These are phyloP conservation scores for Trichoderma polysporum DNA, from an alignment of 2,329 filamentous ascomycete genomes.

Conservation along the genomic window DNA sequence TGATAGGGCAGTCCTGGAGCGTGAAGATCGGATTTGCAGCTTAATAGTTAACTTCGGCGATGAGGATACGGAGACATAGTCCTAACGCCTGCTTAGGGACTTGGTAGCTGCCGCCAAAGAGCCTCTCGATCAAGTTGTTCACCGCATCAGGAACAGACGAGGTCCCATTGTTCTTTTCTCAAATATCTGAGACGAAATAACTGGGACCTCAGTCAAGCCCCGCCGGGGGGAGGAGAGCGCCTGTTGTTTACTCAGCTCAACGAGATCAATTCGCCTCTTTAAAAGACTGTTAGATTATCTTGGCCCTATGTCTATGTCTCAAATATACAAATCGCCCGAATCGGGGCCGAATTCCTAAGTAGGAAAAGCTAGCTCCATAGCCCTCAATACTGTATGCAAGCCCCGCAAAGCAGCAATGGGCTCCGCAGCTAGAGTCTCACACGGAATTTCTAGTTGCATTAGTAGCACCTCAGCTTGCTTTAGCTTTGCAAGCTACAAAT, in stretches of 20 bases:
- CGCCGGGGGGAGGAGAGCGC: conserved; percentile 30
- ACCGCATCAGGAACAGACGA: background rate
- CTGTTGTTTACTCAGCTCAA: background rate
- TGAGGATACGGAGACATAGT: background rate
- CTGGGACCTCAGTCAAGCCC: conserved; percentile 33
- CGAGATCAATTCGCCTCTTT: background rate
- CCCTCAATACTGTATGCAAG: no score
- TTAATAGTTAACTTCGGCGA: background rate
- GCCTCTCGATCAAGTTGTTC: background rate
- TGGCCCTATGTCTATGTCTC: background rate
- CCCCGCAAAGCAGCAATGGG: background rate
- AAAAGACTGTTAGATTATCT: no score
- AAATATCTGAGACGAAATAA: conserved; percentile 20
- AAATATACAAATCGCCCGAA: background rate
- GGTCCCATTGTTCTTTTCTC: background rate
- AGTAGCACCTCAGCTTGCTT: background rate
- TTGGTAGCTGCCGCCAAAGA: background rate
- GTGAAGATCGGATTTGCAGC: background rate
- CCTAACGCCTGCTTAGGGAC: background rate
- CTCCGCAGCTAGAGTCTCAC: background rate
- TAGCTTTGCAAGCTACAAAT: background rate
- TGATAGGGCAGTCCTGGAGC: background rate
- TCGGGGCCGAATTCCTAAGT: background rate
- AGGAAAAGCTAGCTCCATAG: background rate
- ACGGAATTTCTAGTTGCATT: background rate